Evolutionary conservation across 768 basidiomycete species (phyloP), one percentile per base, ranked within the genome.

Genomic region (Gelatoporia subvermispora): DNA sequence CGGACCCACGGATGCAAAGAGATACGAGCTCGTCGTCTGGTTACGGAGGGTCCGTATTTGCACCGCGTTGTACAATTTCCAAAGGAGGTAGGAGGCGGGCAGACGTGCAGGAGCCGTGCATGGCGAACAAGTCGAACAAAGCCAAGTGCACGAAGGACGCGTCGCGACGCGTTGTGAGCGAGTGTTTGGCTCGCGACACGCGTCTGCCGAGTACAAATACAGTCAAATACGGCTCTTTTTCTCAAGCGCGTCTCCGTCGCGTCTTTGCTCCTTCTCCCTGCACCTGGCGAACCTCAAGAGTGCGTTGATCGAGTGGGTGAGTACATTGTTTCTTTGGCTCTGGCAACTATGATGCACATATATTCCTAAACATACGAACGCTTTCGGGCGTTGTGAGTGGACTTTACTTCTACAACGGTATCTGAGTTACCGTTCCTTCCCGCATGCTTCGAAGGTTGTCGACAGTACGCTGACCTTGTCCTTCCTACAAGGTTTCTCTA

Each of bases 321-420:
- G 28, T 31, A 31, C 28, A 5, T 31, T 31, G 28, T 31, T 31
- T 13, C 28, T n/a, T n/a, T n/a, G 28, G 28, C 28, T 31, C 28
- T 31, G 28, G 28, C 28, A 31, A 25, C 51, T 45, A 49, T 50
- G 56, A 58, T 58, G 56, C 18, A 21, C 52, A 28, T 40, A 51
- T 55, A 53, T 58, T 55, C 51, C 57, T 51, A 55, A 55, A 58
- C 57, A 58, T 58, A 55, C 57, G 57, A 58, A 53, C 54, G 52
- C 47, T 41, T 31, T 44, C 49, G 47, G 23, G 51, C 54, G 54
- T 51, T 41, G 41, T 58, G 57, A 58, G 53, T 50, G 52, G 4
- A 58, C 25, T 17, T 28, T 45, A 48, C 53, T 54, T 53, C n/a
- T 58, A 57, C 57, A 58, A 55, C 57, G 57, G 51, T 58, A 55